Evolutionary conservation across 192 early-diverging fungal genomes (phyloP).

Genomic region (Umbelopsis isabellina): DNA sequence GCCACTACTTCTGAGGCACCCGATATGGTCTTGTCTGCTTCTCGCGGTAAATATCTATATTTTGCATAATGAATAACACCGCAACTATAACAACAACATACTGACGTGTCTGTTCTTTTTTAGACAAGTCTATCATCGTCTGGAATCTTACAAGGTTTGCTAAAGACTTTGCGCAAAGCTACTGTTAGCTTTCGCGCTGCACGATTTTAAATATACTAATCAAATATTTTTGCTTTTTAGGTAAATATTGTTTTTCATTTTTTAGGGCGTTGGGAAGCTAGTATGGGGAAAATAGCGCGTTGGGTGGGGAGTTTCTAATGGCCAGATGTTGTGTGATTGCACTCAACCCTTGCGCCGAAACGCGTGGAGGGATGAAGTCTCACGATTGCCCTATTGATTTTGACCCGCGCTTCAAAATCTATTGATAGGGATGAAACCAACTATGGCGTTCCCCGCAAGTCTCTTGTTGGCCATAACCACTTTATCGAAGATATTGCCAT

Average conservation of each 20-base stretch:
- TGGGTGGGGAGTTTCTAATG: neutral
- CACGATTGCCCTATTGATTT: constrained; percentile 36
- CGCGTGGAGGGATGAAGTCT: constrained; percentile 15
- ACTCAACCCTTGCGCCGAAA: neutral
- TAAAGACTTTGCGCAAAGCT: neutral
- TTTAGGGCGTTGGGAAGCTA: neutral
- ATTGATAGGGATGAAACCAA: constrained; percentile 75
- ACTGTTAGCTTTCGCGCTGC: neutral
- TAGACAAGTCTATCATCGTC: constrained; percentile 98
- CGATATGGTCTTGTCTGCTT: constrained; percentile 95
- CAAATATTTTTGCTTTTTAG: neutral
- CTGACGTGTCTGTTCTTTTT: neutral
- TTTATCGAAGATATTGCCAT: constrained; percentile 98
- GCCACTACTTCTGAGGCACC: constrained; percentile 96
- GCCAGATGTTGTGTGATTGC: constrained; percentile 30
- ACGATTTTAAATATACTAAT: neutral
- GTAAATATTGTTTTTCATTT: constrained; percentile 10
- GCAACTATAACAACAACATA: neutral
- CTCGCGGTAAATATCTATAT: constrained; percentile 73
- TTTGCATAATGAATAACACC: neutral
- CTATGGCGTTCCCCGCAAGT: constrained; percentile 90
- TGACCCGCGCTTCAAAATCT: constrained; percentile 25
- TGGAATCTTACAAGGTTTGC: constrained; percentile 81
- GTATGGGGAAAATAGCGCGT: neutral
- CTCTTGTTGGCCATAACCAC: constrained; percentile 98